Evolutionary conservation across 2,329 filamentous ascomycete genomes (phyloP).

Genomic region (Aspergillus jensenii): DNA sequence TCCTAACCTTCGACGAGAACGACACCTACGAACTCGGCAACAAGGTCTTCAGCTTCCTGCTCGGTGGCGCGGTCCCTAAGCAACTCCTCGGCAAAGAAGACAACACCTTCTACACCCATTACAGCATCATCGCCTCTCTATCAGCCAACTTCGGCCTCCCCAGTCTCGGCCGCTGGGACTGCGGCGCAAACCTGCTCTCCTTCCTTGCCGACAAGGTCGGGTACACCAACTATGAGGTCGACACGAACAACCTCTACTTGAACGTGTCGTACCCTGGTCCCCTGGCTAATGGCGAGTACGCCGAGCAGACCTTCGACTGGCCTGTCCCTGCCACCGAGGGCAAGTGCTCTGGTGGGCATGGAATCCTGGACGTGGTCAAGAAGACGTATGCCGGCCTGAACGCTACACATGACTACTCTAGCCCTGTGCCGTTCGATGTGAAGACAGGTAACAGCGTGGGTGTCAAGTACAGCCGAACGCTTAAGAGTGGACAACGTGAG

Average conservation of each 20-base stretch:
- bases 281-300: slow-evolving; percentile 25
- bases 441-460: slow-evolving; percentile 19
- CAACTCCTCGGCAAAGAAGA: slow-evolving; percentile 67
- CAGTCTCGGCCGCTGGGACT: slow-evolving; percentile 70
- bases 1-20: slow-evolving; percentile 83
- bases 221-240: slow-evolving; percentile 48
- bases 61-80: slow-evolving; percentile 71
- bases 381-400: slow-evolving; percentile 26
- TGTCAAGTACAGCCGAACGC: slow-evolving; percentile 17
- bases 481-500: not conserved
- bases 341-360: slow-evolving; percentile 36
- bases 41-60: slow-evolving; percentile 66
- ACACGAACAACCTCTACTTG: slow-evolving; percentile 46
- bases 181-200: slow-evolving; percentile 68
- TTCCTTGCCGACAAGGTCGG: slow-evolving; percentile 62
- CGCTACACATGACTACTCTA: slow-evolving; percentile 36
- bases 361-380: slow-evolving; percentile 33
- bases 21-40: slow-evolving; percentile 68
- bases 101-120: slow-evolving; percentile 70
- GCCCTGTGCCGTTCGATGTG: slow-evolving; percentile 29
- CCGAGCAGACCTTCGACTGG: slow-evolving; percentile 29
- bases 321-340: slow-evolving; percentile 31
- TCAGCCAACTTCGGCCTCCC: slow-evolving; percentile 69
- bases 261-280: slow-evolving; percentile 57
- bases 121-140: slow-evolving; percentile 68